Evolutionary conservation across 2,329 filamentous ascomycete species (phyloP).

Genomic region (Biscogniauxia sp.): DNA sequence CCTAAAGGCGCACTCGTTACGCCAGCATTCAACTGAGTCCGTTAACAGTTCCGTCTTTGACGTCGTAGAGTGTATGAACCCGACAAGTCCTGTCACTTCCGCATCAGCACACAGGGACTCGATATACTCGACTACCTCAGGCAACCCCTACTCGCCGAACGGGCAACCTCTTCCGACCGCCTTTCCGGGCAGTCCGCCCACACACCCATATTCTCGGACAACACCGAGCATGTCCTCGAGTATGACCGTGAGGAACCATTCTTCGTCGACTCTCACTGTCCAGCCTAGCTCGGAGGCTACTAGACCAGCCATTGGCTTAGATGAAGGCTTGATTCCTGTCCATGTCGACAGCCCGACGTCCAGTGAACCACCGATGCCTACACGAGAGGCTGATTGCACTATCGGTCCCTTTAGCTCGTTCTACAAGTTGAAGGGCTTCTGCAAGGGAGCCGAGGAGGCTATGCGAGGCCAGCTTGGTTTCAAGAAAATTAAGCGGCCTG

Average conservation of each 20-base stretch:
- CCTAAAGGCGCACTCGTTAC: slow-evolving; percentile 21
- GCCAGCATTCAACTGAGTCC: slow-evolving; percentile 35
- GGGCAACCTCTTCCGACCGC: slow-evolving; percentile 15
- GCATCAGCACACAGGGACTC: slow-evolving; percentile 20
- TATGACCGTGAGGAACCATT: slow-evolving; percentile 16
- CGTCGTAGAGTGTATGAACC: slow-evolving; percentile 27
- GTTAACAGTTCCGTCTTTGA: slow-evolving; percentile 37
- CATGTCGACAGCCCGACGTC: slow-evolving; percentile 27
- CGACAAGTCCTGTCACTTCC: slow-evolving; percentile 17
- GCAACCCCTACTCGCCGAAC: slow-evolving; percentile 17
- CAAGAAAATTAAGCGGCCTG: slow-evolving; percentile 49
- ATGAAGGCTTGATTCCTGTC: slow-evolving; percentile 38
- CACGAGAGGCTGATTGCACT: slow-evolving; percentile 36
- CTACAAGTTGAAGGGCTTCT: slow-evolving; percentile 53
- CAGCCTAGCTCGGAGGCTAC: slow-evolving; percentile 7
- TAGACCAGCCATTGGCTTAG: slow-evolving; percentile 13
- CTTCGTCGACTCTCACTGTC: slow-evolving; percentile 19
- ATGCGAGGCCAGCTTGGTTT: slow-evolving; percentile 48
- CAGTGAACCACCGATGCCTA: slow-evolving; percentile 16
- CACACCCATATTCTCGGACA: slow-evolving; percentile 16
- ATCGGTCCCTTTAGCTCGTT: slow-evolving; percentile 50
- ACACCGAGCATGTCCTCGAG: slow-evolving; percentile 16
- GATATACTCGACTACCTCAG: slow-evolving; percentile 8
- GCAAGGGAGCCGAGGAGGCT: slow-evolving; percentile 51
- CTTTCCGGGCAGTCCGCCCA: slow-evolving; percentile 24